phyloP scores from a whole-genome alignment of 148 eudicot species.

The Nepenthes gracilis region DNA sequence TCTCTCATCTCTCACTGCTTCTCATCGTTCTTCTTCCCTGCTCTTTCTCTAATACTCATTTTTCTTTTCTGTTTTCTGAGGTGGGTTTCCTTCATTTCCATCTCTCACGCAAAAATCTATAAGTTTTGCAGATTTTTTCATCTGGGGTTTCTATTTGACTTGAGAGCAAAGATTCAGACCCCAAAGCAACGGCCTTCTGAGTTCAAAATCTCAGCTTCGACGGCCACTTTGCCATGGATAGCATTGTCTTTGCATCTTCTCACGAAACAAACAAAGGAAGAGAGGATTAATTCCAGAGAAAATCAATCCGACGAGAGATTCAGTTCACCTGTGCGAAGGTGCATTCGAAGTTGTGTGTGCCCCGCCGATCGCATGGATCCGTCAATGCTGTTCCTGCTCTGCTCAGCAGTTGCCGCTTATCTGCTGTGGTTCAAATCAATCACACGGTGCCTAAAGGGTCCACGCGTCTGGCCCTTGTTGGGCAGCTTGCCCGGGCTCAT shows the following conservation, averaged over 20 bases:
- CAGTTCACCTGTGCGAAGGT: background rate
- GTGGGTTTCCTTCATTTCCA: conserved; percentile 9
- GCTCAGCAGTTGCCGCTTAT: conserved; percentile 33
- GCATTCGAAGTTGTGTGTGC: background rate
- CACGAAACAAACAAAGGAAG: too few species aligned
- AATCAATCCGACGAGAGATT: background rate
- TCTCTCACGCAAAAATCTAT: conserved; percentile 3
- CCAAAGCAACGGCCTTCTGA: too few species aligned
- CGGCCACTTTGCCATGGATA: too few species aligned
- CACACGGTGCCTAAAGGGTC: conserved; percentile 42
- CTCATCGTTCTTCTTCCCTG: background rate
- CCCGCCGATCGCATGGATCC: conserved; percentile 31
- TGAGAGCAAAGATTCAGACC: too few species aligned
- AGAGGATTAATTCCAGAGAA: too few species aligned
- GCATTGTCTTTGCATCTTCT: too few species aligned
- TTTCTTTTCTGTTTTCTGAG: background rate
- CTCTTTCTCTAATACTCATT: background rate
- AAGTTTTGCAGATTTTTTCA: background rate
- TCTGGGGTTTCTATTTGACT: too few species aligned
- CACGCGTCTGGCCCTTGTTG: conserved; percentile 74
- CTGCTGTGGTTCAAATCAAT: conserved; percentile 56
- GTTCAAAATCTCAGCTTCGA: too few species aligned
- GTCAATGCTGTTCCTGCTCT: conserved; percentile 24
- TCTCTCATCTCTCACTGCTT: conserved; percentile 4
- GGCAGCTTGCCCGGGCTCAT: conserved; percentile 80